Percentiles rank a stretch among this genome's conserved stretches.
Evolutionary conservation across 176 grass and related monocot species (phyloP).

Genomic region (Avena sativa): DNA sequence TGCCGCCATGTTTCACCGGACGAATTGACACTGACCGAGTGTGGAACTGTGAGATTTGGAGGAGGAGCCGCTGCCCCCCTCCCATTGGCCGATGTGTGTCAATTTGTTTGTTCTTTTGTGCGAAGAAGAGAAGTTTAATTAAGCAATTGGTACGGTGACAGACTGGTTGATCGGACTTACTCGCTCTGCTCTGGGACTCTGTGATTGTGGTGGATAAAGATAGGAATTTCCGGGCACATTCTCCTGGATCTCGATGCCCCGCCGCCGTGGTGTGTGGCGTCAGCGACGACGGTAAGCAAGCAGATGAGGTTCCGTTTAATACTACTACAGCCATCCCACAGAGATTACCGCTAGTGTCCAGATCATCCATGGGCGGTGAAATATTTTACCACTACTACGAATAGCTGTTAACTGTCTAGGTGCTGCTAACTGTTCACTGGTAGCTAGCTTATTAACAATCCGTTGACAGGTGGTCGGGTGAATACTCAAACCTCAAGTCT

Average conservation of each 20-base stretch:
- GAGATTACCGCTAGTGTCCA: neutral
- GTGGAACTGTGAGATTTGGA: slow-evolving; percentile 5
- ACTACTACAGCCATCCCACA: neutral
- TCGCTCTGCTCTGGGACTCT: neutral
- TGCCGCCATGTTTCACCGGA: slow-evolving; percentile 27
- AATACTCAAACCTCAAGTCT: neutral
- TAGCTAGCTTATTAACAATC: neutral
- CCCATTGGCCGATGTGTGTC: slow-evolving; percentile 27
- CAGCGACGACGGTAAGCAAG: neutral
- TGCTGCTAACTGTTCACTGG: neutral
- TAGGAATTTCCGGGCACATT: slow-evolving; percentile 51
- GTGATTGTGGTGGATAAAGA: slow-evolving; percentile 41
- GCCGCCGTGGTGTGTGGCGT: neutral
- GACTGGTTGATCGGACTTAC: neutral
- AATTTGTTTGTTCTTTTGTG: neutral
- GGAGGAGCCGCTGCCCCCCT: neutral
- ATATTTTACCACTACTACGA: neutral
- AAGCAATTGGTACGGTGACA: neutral
- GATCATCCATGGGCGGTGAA: slow-evolving; percentile 21
- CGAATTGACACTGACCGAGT: slow-evolving; percentile 7
- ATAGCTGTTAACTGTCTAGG: no score
- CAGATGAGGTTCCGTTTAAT: neutral
- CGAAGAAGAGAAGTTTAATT: neutral
- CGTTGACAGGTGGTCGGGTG: neutral
- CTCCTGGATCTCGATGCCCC: slow-evolving; percentile 46